Evolutionary conservation across 768 basidiomycete species (phyloP).

Genomic region (Macrolepiota albuminosa): DNA sequence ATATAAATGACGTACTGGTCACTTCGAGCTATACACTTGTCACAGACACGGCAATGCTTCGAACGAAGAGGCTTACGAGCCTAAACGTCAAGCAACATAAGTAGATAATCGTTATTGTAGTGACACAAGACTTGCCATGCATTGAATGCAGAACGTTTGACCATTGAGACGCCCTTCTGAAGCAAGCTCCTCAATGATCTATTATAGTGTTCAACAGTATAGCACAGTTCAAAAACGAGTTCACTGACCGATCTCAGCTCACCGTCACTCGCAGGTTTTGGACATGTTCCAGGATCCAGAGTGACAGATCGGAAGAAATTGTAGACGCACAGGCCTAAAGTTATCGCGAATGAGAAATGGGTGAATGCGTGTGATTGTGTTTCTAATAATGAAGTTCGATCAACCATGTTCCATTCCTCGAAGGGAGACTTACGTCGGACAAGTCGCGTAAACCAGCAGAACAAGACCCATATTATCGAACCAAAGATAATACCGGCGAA

Average conservation of each 20-base stretch:
- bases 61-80: conserved; percentile 88
- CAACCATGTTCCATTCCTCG: conserved; percentile 2
- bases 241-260: conserved; percentile 79
- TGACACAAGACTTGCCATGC: conserved; percentile 61
- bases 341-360: conserved; percentile 72
- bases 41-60: conserved; percentile 92
- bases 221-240: not conserved
- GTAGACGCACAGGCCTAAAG: conserved; percentile 69
- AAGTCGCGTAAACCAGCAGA: conserved; percentile 76
- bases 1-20: conserved; percentile 70
- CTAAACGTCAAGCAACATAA: conserved; percentile 25
- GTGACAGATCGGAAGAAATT: conserved; percentile 90
- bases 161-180: conserved; percentile 87
- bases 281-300: conserved; percentile 86
- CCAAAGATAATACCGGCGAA: conserved; percentile 87
- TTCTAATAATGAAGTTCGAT: conserved; percentile 37
- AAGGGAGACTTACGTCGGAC: conserved; percentile 56
- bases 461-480: conserved; percentile 84
- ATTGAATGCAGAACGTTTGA: conserved; percentile 93
- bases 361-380: conserved; percentile 71
- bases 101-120: not conserved
- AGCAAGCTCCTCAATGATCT: conserved; percentile 91
- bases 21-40: conserved; percentile 82
- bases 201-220: not conserved
- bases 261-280: conserved; percentile 72